Conservation (phyloP, 1,139 yeast species). For the Yamadazyma taylorii region DNA sequence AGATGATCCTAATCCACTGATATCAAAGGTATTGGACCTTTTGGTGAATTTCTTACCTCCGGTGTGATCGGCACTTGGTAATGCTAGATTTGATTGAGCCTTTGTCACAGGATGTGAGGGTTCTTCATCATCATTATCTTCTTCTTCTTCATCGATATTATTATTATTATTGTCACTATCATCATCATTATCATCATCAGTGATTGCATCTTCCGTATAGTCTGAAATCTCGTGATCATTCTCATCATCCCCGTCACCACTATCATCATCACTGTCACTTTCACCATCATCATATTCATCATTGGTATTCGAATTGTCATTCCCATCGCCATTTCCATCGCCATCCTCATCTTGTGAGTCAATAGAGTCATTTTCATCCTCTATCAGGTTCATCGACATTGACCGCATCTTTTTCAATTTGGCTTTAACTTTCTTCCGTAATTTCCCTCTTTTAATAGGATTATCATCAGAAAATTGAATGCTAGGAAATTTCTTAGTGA, state of each 20-base stretch:
- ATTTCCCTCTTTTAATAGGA: conserved; percentile 15
- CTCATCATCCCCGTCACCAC: conserved; percentile 8
- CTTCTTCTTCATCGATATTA: conserved; percentile 12
- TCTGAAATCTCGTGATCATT: conserved; percentile 15
- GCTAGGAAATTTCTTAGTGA: conserved; percentile 23
- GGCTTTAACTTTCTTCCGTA: conserved; percentile 23
- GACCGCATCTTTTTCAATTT: conserved; percentile 18
- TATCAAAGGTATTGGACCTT: conserved; percentile 51
- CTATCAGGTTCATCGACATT: conserved; percentile 14
- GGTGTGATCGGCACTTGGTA: conserved; percentile 37
- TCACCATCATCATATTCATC: conserved; percentile 13
- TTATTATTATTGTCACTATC: conserved; percentile 16
- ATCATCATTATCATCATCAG: conserved; percentile 15
- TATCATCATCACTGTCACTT: conserved; percentile 16
- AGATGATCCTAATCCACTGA: conserved; percentile 5
- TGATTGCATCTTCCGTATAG: conserved; percentile 10
- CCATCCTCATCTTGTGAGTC: conserved; percentile 20
- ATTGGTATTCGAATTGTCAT: conserved; percentile 16
- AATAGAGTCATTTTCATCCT: conserved; percentile 23
- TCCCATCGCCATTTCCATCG: conserved; percentile 12
- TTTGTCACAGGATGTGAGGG: conserved; percentile 17
- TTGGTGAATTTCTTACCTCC: conserved; percentile 34
- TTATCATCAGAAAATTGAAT: conserved; percentile 20
- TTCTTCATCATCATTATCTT: conserved; percentile 16
- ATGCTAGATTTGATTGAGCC: conserved; percentile 35